These are phyloP conservation scores for Calocybe indica DNA, from an alignment of 768 basidiomycete species.

Conservation along the genomic window DNA sequence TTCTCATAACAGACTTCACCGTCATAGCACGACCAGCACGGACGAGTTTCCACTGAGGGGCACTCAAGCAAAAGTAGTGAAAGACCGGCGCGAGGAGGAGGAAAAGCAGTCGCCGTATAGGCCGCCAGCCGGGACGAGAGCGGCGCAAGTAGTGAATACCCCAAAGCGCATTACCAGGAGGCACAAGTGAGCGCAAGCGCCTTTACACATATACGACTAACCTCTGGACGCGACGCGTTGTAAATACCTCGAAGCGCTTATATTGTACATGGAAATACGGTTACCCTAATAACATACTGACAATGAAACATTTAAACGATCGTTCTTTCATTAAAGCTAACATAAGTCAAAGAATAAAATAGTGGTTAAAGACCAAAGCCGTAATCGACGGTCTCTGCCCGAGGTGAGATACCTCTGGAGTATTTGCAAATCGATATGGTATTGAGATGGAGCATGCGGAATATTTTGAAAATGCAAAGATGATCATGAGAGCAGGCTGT, in stretches of 20 bases:
- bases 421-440: neutral
- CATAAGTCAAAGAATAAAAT: too few species aligned
- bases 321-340: too few species aligned
- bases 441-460: neutral
- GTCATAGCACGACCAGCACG: conserved; percentile 11
- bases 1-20: neutral
- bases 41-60: conserved; percentile 29
- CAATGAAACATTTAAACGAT: too few species aligned
- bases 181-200: neutral
- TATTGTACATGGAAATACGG: too few species aligned
- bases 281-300: too few species aligned
- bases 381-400: conserved; percentile 1
- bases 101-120: conserved; percentile 29
- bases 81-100: conserved; percentile 21
- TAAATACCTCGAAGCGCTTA: neutral
- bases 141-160: conserved; percentile 11
- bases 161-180: neutral
- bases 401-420: neutral
- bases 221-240: neutral
- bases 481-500: conserved; percentile 40
- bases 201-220: neutral
- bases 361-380: neutral
- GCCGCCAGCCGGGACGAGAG: conserved; percentile 30
- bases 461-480: neutral
- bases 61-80: conserved; percentile 31